phyloP scores from a whole-genome alignment of 2,329 filamentous ascomycete genomes.

The Escovopsis sp. region DNA sequence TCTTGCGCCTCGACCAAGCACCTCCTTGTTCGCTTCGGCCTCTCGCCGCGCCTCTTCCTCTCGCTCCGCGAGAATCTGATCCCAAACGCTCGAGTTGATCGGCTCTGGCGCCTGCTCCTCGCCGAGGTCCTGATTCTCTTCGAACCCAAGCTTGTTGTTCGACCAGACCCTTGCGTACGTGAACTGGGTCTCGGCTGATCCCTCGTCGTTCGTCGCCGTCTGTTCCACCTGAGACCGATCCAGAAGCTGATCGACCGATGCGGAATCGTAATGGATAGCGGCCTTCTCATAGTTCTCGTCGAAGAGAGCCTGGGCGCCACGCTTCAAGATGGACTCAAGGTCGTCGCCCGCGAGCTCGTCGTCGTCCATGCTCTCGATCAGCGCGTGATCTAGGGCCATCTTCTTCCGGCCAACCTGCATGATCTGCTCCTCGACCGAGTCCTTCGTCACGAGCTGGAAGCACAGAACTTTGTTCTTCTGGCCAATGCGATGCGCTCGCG shows the following conservation, averaged over 20 bases:
- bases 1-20: slow-evolving; percentile 75
- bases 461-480: slow-evolving; percentile 93
- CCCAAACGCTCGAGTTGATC: slow-evolving; percentile 65
- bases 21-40: slow-evolving; percentile 51
- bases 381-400: slow-evolving; percentile 85
- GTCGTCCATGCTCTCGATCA: slow-evolving; percentile 82
- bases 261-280: slow-evolving; percentile 68
- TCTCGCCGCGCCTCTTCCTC: slow-evolving; percentile 65
- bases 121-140: slow-evolving; percentile 43
- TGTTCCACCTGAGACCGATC: slow-evolving; percentile 73
- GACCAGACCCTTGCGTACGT: slow-evolving; percentile 86
- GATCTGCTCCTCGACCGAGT: slow-evolving; percentile 86
- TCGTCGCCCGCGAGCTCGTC: slow-evolving; percentile 69
- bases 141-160: slow-evolving; percentile 57
- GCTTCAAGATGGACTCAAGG: slow-evolving; percentile 72
- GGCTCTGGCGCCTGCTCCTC: slow-evolving; percentile 36
- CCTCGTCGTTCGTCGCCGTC: slow-evolving; percentile 47
- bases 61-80: slow-evolving; percentile 72
- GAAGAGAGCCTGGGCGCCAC: slow-evolving; percentile 80
- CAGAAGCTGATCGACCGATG: slow-evolving; percentile 78
- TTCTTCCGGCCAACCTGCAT: slow-evolving; percentile 93
- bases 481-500: slow-evolving; percentile 87
- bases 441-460: slow-evolving; percentile 84
- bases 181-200: slow-evolving; percentile 64
- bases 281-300: slow-evolving; percentile 54